Evolutionary conservation across 805 yeast species (phyloP), one percentile per base, ranked within the genome.

Genomic region (Hagleromyces aurorensis): DNA sequence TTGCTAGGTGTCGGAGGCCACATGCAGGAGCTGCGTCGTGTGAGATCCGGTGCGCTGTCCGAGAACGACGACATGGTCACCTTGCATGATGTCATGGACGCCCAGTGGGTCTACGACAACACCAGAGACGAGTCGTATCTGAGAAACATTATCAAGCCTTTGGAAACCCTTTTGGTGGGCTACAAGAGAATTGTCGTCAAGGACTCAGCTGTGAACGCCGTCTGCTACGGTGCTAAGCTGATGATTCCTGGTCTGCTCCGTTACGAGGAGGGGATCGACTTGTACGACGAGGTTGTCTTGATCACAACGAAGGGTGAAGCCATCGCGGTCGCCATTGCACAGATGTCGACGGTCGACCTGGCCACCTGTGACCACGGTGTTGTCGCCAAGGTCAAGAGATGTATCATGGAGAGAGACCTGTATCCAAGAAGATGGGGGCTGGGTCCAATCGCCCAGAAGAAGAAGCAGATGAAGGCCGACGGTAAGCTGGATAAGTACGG

Each of bases 371-470:
- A 91, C 63, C 98, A 91, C 59, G 98, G 98, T 53, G 86, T 87
- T 38, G 98, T 89, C 53, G 96, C 98, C 46, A 86, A 84, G 70
- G 94, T 91, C 55, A 91, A 91, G 74, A 83, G 98, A 70, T 89
- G 97, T 70, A 91, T 91, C 52, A 91, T 91, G 98, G 98, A 91
- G 69, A 80, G 98, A 69, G 98, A 91, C 62, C 75, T 94, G 30
- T 91, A 91, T 64, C 98, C 98, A 65, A 82, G 98, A 73, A 80
- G 96, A 73, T 91, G 98, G 98, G 98, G 98, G 40, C 68, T 91
- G 50, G 98, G 98, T 50, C 98, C 98, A 50, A 84, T 87, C 58
- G 97, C 98, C 38, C 85, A 83, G 64, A 86, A 86, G 79, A 91
- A 91, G 82, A 91, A 91, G 73, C 95, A 89, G 70, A 69, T 91